Evolutionary conservation across 805 yeast species (phyloP).

Genomic region (Candida schatavii): DNA sequence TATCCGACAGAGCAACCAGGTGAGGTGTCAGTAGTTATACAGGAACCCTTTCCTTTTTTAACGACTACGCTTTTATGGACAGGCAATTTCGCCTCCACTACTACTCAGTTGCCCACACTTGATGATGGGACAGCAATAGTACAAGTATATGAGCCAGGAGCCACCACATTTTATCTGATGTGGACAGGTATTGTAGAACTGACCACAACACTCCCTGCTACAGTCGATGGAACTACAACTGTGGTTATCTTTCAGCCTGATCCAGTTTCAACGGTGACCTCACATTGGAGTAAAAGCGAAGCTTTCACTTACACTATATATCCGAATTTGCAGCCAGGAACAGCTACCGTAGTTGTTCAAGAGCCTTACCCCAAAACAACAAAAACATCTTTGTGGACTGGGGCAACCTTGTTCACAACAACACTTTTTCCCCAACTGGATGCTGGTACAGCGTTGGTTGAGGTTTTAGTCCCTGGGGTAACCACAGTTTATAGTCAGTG

Average conservation of each 20-base stretch:
- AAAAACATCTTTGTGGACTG: background rate
- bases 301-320: conserved; percentile 10
- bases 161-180: background rate
- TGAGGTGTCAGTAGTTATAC: background rate
- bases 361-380: background rate
- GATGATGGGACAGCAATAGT: background rate
- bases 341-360: background rate
- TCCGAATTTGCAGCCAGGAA: background rate
- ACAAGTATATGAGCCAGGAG: background rate
- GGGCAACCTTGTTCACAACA: background rate
- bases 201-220: background rate
- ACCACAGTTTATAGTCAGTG: background rate
- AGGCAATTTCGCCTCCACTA: background rate
- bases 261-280: conserved; percentile 11
- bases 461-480: background rate
- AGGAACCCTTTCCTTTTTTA: background rate
- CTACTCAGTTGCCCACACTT: background rate
- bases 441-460: background rate
- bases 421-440: background rate
- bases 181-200: conserved; percentile 10
- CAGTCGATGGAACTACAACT: background rate
- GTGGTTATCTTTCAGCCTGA: background rate
- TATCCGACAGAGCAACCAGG: background rate
- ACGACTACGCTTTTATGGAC: background rate
- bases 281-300: conserved; percentile 16